Percentiles rank a stretch among this genome's conserved stretches.
Evolutionary conservation across 1,284 basidiomycete species (phyloP).

Genomic region (Cryptococcus sp.): DNA sequence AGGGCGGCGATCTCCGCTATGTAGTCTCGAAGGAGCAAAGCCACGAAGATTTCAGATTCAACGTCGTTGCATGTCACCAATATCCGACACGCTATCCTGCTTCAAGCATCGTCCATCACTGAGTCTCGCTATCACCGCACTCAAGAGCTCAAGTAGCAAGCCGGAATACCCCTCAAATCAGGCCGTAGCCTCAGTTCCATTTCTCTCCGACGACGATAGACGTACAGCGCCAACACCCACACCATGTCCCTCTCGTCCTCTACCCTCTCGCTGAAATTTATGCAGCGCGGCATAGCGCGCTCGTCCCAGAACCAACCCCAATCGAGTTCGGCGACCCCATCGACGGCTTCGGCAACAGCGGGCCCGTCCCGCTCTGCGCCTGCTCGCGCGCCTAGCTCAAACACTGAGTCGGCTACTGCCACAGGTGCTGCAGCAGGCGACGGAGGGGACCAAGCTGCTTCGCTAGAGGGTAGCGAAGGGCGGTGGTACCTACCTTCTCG

Average conservation of each 20-base stretch:
- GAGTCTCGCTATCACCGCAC: no score
- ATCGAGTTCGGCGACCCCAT: not conserved
- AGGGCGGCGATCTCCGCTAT: no score
- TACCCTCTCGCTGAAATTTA: constrained; percentile 51
- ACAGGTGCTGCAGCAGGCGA: not conserved
- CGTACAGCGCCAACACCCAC: not conserved
- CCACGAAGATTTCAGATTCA: no score
- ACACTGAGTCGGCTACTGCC: constrained; percentile 1
- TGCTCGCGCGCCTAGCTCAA: not conserved
- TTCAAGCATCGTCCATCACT: no score
- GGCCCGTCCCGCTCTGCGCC: not conserved
- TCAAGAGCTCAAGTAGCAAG: no score
- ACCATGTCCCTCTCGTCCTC: constrained; percentile 43
- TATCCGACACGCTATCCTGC: no score
- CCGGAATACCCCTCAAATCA: not conserved
- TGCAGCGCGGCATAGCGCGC: constrained; percentile 47
- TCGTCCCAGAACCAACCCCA: no score
- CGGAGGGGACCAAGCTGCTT: not conserved
- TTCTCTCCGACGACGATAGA: not conserved
- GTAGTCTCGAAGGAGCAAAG: no score
- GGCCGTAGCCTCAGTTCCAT: not conserved
- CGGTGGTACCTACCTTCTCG: constrained; percentile 30
- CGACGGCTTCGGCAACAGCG: not conserved
- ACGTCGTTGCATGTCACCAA: no score
- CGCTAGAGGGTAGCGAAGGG: constrained; percentile 19